phyloP scores from a whole-genome alignment of 805 yeast genomes.

The Huiozyma sinensis region DNA sequence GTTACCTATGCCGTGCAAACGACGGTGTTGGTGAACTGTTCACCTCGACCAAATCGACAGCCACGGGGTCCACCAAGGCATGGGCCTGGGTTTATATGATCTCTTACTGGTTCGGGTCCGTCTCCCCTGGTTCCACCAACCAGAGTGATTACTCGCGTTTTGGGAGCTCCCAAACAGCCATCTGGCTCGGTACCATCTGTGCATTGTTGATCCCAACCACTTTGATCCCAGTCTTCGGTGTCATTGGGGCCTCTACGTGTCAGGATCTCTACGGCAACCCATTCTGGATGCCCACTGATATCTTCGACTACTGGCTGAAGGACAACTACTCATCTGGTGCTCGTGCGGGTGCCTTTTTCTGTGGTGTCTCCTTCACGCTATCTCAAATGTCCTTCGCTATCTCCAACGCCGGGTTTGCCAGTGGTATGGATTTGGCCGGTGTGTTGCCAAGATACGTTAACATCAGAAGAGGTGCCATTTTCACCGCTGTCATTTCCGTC shows the following conservation, averaged over 20 bases:
- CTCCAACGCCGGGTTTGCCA: slow-evolving; percentile 31
- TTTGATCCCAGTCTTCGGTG: slow-evolving; percentile 33
- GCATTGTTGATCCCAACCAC: slow-evolving; percentile 30
- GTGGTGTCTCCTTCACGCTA: slow-evolving; percentile 28
- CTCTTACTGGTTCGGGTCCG: slow-evolving; percentile 32
- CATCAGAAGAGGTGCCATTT: slow-evolving; percentile 32
- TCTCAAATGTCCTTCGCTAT: slow-evolving; percentile 33
- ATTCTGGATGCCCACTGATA: slow-evolving; percentile 30
- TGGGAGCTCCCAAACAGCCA: slow-evolving; percentile 23
- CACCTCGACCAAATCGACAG: slow-evolving; percentile 19
- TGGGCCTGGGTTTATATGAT: slow-evolving; percentile 35
- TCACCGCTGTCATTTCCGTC: slow-evolving; percentile 26
- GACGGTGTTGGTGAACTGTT: slow-evolving; percentile 29
- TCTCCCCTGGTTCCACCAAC: slow-evolving; percentile 31
- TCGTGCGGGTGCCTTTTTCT: slow-evolving; percentile 32
- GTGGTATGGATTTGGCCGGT: slow-evolving; percentile 36
- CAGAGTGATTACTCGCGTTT: slow-evolving; percentile 33
- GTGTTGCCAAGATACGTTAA: slow-evolving; percentile 30
- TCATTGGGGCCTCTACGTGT: slow-evolving; percentile 34
- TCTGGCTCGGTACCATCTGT: slow-evolving; percentile 25
- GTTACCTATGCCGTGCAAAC: slow-evolving; percentile 25
- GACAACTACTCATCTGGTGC: slow-evolving; percentile 25
- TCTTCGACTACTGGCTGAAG: slow-evolving; percentile 23
- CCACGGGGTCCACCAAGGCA: slow-evolving; percentile 28
- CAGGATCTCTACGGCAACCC: slow-evolving; percentile 25